These are phyloP conservation scores for Paramecium biaurelia DNA, from an alignment of 73 alveolate genomes.

Conservation along the genomic window DNA sequence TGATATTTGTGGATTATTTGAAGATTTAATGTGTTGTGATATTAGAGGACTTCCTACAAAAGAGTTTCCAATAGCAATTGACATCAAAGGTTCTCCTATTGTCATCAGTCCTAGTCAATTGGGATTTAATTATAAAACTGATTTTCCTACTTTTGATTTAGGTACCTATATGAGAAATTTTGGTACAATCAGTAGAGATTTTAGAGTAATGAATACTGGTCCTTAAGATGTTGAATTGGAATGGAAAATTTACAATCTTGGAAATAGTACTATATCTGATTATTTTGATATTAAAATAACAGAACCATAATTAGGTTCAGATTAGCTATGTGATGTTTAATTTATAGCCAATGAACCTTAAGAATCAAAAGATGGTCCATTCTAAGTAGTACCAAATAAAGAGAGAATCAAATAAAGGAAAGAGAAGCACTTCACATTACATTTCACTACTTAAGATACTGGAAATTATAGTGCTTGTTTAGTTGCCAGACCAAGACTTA, in stretches of 20 bases:
- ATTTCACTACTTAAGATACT: conserved; percentile 66
- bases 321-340: conserved; percentile 38
- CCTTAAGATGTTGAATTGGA: conserved; percentile 72
- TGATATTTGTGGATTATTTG: conserved; percentile 58
- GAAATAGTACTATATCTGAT: neutral
- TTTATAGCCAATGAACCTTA: conserved; percentile 52
- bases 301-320: conserved; percentile 57
- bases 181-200: conserved; percentile 67
- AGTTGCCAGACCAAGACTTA: conserved; percentile 71
- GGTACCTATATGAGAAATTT: conserved; percentile 74
- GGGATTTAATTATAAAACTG: conserved; percentile 78
- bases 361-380: conserved; percentile 56
- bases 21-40: conserved; percentile 44
- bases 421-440: conserved; percentile 64
- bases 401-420: conserved; percentile 48
- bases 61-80: conserved; percentile 51
- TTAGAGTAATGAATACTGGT: conserved; percentile 83
- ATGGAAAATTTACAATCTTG: conserved; percentile 74
- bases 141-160: conserved; percentile 78
- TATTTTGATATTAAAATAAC: conserved; percentile 50
- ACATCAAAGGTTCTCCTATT: conserved; percentile 70
- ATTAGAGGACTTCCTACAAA: conserved; percentile 54
- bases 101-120: conserved; percentile 75
- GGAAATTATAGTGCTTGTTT: conserved; percentile 72
- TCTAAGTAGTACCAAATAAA: neutral